Evolutionary conservation across 2,329 filamentous ascomycete species (phyloP).

Genomic region (Apiospora hydei): DNA sequence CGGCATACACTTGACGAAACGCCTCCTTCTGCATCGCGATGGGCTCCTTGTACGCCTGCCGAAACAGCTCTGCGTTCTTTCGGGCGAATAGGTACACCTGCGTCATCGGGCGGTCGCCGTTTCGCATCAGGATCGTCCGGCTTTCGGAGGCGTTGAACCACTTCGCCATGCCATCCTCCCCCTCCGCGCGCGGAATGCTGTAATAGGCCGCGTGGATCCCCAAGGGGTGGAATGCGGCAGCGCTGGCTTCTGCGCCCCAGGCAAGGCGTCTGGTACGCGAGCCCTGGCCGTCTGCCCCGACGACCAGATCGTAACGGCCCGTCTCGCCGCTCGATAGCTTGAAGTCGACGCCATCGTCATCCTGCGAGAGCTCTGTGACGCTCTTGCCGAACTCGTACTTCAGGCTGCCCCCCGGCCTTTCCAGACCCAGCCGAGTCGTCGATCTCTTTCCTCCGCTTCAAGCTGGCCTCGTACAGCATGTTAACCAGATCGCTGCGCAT

Average conservation of each 20-base stretch:
- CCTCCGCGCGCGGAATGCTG: conserved; percentile 42
- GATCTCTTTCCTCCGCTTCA: conserved; percentile 33
- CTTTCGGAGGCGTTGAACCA: conserved; percentile 45
- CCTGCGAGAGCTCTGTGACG: conserved; percentile 40
- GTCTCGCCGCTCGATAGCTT: conserved; percentile 53
- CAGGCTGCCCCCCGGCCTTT: conserved; percentile 35
- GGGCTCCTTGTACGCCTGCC: conserved; percentile 29
- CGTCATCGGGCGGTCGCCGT: conserved; percentile 42
- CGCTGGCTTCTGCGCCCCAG: conserved; percentile 39
- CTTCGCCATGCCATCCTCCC: conserved; percentile 42
- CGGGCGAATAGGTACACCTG: conserved; percentile 46
- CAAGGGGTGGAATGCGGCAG: conserved; percentile 39
- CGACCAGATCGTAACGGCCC: conserved; percentile 56
- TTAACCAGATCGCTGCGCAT: conserved; percentile 63
- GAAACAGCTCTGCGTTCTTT: conserved; percentile 24
- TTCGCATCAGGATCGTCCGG: conserved; percentile 48
- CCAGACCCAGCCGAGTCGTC: conserved; percentile 35
- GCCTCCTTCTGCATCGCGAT: conserved; percentile 33
- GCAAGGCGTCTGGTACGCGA: conserved; percentile 54
- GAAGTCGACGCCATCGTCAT: conserved; percentile 44
- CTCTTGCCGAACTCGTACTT: conserved; percentile 43
- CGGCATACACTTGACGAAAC: conserved; percentile 42
- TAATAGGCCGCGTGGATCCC: conserved; percentile 49
- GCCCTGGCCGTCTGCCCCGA: conserved; percentile 62
- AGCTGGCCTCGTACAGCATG: conserved; percentile 54